Conservation (phyloP, 2,329 filamentous ascomycete species). For the Aureobasidium sp. region DNA sequence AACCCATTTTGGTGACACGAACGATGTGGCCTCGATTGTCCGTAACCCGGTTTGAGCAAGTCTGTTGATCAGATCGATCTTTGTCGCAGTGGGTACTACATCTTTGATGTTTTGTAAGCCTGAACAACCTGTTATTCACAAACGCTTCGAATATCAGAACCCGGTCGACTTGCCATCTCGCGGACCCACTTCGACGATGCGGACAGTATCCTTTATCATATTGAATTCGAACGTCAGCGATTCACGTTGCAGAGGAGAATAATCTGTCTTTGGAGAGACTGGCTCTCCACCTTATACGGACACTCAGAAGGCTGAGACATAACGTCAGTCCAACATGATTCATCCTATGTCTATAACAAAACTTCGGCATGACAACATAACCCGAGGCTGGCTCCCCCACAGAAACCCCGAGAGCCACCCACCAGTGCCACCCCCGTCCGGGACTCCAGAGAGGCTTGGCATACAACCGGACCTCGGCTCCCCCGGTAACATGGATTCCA, state of each 20-base stretch:
- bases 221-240: background rate
- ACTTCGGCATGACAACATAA: background rate
- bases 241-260: background rate
- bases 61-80: conserved; percentile 65
- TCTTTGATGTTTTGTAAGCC: conserved; percentile 69
- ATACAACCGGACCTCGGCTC: background rate
- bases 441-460: background rate
- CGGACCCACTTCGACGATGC: conserved; percentile 74
- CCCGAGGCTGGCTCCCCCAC: background rate
- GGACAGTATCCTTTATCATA: conserved; percentile 24
- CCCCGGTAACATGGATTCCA: too few species aligned
- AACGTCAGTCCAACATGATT: background rate
- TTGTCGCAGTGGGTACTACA: conserved; percentile 60
- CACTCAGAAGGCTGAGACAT: background rate
- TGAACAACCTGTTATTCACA: too few species aligned
- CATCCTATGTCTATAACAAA: background rate
- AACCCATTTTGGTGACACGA: conserved; percentile 77
- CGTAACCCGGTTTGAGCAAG: conserved; percentile 59
- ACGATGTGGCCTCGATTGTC: conserved; percentile 72
- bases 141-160: too few species aligned
- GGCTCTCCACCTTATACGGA: background rate
- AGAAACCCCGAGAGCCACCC: background rate
- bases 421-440: background rate
- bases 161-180: conserved; percentile 43
- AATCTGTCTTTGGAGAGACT: too few species aligned